Conservation (phyloP, 352 stramenopile genomes). For the Pythium pyrilobum region DNA sequence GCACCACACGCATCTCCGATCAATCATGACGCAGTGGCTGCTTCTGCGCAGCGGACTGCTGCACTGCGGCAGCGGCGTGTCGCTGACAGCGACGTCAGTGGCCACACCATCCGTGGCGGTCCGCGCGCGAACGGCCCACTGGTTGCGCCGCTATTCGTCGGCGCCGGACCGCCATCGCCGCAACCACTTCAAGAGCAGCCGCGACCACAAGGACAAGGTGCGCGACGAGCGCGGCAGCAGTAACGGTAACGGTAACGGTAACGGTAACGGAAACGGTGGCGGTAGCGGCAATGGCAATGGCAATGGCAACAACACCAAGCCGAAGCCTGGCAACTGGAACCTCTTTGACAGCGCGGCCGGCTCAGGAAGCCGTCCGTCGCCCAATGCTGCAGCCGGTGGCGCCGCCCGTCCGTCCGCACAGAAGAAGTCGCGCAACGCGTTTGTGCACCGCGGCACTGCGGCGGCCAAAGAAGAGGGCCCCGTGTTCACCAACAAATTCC, state of each 20-base stretch:
- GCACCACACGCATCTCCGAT: background rate
- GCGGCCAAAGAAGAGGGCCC: constrained; percentile 22
- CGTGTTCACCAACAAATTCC: constrained; percentile 82
- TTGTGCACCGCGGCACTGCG: background rate
- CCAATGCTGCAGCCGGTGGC: background rate
- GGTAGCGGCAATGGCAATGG: background rate
- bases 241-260: constrained; percentile 11
- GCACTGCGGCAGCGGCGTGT: constrained; percentile 1
- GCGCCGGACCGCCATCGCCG: constrained; percentile 42
- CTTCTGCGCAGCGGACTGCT: constrained; percentile 16
- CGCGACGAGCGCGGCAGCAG: constrained; percentile 4
- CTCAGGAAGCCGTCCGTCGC: background rate
- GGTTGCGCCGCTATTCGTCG: constrained; percentile 31
- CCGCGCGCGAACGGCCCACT: background rate
- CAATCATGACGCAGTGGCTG: constrained; percentile 23
- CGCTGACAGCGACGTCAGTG: background rate
- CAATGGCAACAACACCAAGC: constrained; percentile 4
- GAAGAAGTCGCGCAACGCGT: constrained; percentile 23
- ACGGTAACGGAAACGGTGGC: too few species aligned
- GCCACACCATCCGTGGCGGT: background rate
- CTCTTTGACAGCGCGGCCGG: constrained; percentile 18
- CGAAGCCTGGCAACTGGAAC: constrained; percentile 23
- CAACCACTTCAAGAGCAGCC: constrained; percentile 48
- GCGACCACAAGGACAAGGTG: constrained; percentile 28
- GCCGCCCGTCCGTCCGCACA: background rate